Evolutionary conservation across 208 protist species (phyloP), one percentile per base, ranked within the genome.

Genomic region (Leishmania mexicana): DNA sequence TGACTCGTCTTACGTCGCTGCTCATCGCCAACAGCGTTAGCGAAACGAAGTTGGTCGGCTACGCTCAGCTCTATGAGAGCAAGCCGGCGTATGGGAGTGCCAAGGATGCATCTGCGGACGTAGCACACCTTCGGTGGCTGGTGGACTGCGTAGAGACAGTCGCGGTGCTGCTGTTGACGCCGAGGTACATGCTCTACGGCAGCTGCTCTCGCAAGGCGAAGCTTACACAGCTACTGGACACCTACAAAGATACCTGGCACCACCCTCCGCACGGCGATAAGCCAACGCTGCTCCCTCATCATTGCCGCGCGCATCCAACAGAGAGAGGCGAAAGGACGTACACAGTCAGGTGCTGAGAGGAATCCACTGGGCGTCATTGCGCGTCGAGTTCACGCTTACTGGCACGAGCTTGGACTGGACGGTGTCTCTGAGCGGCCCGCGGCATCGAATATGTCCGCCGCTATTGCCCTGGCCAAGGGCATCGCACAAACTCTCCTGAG

Each of bases 121-220:
- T 93, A 13, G 81, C 87, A 8, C 84, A 87, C 65, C 78, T 72
- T 54, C 54, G 81, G 28, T 90, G 88, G 85, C 73, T 86, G 19
- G 21, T 83, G 64, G 73, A 85, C 28, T 90, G 83, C 68, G 57
- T 93, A 0, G 78, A 68, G 31, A 81, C 71, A 1, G 73, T 68
- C 40, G 47, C 60, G 35, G 78, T 86, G 42, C 53, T 91, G n/a
- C 83, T 83, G 7, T 78, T 87, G n/a, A 47, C 86, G 13, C 86
- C 89, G 47, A 76, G 87, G 8, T 83, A 85, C 74, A 85, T 91
- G 80, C 72, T 91, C 38, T 90, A 90, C 81, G 72, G 67, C 31
- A 84, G 85, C 51, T 82, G 83, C 19, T 21, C 73, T 3, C 65
- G 91, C 31, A 64, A 65, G 11, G 68, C 45, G 0, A 88, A 80